Conservation (phyloP, 2,329 filamentous ascomycete species). For the Trichothecium sympodiale region DNA sequence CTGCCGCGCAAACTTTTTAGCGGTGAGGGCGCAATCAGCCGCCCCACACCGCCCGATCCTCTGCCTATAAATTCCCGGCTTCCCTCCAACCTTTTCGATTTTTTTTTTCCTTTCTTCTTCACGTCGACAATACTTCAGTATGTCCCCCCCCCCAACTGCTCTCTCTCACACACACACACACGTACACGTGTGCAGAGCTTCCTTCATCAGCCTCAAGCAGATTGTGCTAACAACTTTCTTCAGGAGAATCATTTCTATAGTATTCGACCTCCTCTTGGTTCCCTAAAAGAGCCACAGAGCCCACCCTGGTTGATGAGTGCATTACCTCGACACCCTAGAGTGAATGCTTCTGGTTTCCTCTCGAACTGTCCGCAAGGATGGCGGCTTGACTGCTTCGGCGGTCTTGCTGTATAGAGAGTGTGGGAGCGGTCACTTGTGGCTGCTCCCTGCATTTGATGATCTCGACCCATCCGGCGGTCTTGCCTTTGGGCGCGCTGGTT, state of each 20-base stretch:
- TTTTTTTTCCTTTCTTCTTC: constrained; percentile 39
- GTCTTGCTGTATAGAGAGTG: constrained; percentile 67
- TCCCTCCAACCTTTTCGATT: constrained; percentile 18
- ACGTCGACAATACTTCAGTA: constrained; percentile 54
- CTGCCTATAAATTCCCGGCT: constrained; percentile 28
- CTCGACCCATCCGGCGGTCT: constrained; percentile 62
- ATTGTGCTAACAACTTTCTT: constrained; percentile 13
- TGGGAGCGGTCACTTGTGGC: constrained; percentile 5
- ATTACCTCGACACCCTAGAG: constrained; percentile 84
- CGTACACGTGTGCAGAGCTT: not conserved
- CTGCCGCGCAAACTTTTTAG: constrained; percentile 20
- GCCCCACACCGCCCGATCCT: constrained; percentile 8
- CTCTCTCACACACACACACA: constrained; percentile 3
- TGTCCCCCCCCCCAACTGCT: constrained; percentile 20
- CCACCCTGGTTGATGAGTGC: constrained; percentile 87
- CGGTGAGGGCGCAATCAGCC: constrained; percentile 16
- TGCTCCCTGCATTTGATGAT: constrained; percentile 56
- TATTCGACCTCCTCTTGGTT: constrained; percentile 88
- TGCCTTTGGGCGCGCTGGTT: constrained; percentile 65
- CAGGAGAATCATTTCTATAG: constrained; percentile 96
- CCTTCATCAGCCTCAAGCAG: not conserved
- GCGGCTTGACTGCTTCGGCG: constrained; percentile 29
- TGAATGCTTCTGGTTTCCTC: constrained; percentile 57
- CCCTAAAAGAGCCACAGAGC: constrained; percentile 86
- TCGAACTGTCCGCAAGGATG: constrained; percentile 51